Evolutionary conservation across 176 grass and related monocot species (phyloP).

Genomic region (Lolium multiflorum): DNA sequence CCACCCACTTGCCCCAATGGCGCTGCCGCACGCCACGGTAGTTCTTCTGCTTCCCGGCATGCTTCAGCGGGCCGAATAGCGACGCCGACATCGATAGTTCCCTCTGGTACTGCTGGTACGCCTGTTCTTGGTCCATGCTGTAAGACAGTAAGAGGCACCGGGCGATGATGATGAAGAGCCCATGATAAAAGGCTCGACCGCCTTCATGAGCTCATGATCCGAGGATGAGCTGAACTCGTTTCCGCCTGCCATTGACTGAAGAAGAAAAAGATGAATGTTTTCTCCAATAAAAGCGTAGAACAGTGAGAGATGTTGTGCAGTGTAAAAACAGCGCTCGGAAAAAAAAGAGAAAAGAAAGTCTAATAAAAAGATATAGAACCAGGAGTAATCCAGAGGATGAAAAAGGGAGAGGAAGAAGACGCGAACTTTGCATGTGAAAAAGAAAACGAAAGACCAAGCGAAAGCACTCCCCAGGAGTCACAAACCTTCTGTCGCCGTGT

Average conservation of each 20-base stretch:
- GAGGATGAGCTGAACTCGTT: slow-evolving; percentile 60
- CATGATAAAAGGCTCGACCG: slow-evolving; percentile 97
- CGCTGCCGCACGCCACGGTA: too few relatives aligned
- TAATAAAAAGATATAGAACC: not conserved
- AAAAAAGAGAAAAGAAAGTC: not conserved
- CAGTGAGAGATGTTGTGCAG: too few relatives aligned
- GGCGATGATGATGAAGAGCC: slow-evolving; percentile 53
- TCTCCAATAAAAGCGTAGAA: too few relatives aligned
- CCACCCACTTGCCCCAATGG: too few relatives aligned
- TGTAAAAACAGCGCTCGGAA: too few relatives aligned
- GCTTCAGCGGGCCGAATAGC: slow-evolving; percentile 83
- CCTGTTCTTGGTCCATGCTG: slow-evolving; percentile 58
- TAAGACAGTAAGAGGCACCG: slow-evolving; percentile 29
- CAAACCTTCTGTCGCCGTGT: slow-evolving; percentile 55
- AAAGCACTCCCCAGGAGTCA: not conserved
- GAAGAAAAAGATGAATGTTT: too few relatives aligned
- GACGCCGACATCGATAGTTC: slow-evolving; percentile 12
- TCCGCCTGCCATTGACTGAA: slow-evolving; percentile 68
- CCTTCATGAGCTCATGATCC: slow-evolving; percentile 93
- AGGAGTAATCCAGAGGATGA: slow-evolving; percentile 59
- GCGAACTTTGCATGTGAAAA: slow-evolving; percentile 8
- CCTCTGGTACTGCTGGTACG: slow-evolving; percentile 52
- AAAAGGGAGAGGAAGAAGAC: slow-evolving; percentile 40
- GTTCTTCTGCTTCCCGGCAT: too few relatives aligned
- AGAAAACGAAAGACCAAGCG: not conserved